A percentile compares a stretch with the other conserved stretches of the same genome.
These are phyloP conservation scores for Talaromyces sp. DNA, from an alignment of 2,329 filamentous ascomycete species.

Conservation along the genomic window DNA sequence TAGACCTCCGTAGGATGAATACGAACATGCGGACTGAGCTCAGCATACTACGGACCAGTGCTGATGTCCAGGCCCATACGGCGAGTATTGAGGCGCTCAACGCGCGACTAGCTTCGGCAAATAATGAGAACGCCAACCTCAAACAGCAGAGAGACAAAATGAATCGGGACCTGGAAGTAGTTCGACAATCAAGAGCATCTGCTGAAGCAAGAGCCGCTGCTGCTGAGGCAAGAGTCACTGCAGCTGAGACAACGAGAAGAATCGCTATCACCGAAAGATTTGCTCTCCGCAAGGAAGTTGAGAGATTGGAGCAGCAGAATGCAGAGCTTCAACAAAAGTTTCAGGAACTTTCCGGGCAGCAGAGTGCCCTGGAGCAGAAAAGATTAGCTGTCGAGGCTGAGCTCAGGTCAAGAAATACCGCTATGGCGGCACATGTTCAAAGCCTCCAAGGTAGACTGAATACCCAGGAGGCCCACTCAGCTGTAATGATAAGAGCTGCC, in stretches of 20 bases:
- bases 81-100: background rate
- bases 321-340: background rate
- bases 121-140: constrained; percentile 4
- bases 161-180: background rate
- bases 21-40: background rate
- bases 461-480: background rate
- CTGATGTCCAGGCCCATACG: background rate
- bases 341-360: background rate
- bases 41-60: background rate
- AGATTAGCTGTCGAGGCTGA: background rate
- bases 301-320: background rate
- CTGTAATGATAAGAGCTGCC: background rate
- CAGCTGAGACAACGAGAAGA: background rate
- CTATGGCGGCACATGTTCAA: background rate
- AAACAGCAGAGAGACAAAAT: background rate
- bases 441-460: background rate
- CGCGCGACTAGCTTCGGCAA: background rate
- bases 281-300: background rate
- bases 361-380: background rate
- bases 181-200: background rate
- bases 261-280: background rate
- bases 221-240: background rate
- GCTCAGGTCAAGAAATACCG: background rate
- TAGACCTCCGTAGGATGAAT: background rate
- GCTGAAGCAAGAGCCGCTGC: no score